A percentile compares a stretch with the other conserved stretches of the same genome.
phyloP scores from a whole-genome alignment of 1,284 basidiomycete species.

The Sporisorium iseilematis-ciliati region DNA sequence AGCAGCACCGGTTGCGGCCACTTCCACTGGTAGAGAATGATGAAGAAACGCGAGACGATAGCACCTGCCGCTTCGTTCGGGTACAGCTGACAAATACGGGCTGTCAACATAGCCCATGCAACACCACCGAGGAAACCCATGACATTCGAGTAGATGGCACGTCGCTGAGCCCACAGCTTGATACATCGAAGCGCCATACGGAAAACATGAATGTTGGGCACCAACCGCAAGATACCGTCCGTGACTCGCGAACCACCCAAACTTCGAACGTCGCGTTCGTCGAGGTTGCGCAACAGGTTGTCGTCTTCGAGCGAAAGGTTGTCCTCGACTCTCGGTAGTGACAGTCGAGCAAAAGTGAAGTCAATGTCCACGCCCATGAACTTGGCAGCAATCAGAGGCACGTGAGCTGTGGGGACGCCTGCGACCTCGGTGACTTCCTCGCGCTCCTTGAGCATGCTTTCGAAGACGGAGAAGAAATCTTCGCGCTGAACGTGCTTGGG shows the following conservation, averaged over 20 bases:
- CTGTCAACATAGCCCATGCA: constrained; percentile 98
- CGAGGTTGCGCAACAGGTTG: constrained; percentile 89
- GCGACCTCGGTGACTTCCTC: constrained; percentile 91
- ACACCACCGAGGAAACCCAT: constrained; percentile 98
- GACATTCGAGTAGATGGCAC: constrained; percentile 98
- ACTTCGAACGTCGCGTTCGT: constrained; percentile 94
- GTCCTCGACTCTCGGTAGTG: constrained; percentile 87
- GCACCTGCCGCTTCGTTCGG: constrained; percentile 93
- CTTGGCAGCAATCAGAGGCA: constrained; percentile 92
- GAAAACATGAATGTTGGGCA: constrained; percentile 94
- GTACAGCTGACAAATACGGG: constrained; percentile 97
- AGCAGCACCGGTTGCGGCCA: constrained; percentile 98
- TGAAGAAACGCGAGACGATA: constrained; percentile 96
- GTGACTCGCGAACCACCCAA: constrained; percentile 96
- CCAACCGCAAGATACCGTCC: constrained; percentile 93
- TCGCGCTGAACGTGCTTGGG: constrained; percentile 94
- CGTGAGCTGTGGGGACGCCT: constrained; percentile 93
- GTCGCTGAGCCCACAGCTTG: constrained; percentile 95
- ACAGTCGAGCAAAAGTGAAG: constrained; percentile 89
- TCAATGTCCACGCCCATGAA: constrained; percentile 94
- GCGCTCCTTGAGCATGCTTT: constrained; percentile 85
- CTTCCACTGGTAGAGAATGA: constrained; percentile 95
- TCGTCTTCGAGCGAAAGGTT: constrained; percentile 90
- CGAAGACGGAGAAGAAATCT: constrained; percentile 94
- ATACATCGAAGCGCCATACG: constrained; percentile 94